Evolutionary conservation across 225 moss, liverwort and hornwort genomes (phyloP).

Genomic region (Sphagnum contortum): DNA sequence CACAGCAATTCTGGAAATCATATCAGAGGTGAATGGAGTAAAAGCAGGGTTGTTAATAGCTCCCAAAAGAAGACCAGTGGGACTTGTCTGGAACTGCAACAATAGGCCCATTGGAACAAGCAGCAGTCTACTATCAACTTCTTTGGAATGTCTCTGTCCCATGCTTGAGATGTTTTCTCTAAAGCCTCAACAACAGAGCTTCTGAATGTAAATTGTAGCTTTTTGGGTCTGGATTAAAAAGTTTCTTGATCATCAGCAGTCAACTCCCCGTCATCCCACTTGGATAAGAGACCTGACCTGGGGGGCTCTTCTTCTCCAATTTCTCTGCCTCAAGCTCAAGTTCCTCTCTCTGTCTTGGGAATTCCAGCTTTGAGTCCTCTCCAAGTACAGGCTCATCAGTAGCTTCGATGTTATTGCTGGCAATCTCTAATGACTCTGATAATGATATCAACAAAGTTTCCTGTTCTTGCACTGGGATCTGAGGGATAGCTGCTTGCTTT

Average conservation of each 20-base stretch:
- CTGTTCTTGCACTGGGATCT: conserved; percentile 5
- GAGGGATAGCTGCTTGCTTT: not conserved
- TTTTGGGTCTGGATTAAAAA: not conserved
- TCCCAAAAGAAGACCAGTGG: too few relatives aligned
- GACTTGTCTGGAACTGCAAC: too few relatives aligned
- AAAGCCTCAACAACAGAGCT: too few relatives aligned
- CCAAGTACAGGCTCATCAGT: conserved; percentile 13
- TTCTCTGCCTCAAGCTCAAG: not conserved
- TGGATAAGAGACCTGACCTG: conserved; percentile 6
- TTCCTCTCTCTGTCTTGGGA: not conserved
- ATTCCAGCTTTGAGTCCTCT: conserved; percentile 7
- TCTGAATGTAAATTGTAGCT: too few relatives aligned
- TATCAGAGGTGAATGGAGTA: too few relatives aligned
- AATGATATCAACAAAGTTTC: not conserved
- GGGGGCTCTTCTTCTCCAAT: not conserved
- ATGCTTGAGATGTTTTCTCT: too few relatives aligned
- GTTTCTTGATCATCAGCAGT: conserved; percentile 7
- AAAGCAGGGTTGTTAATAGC: too few relatives aligned
- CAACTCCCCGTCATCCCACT: conserved; percentile 2
- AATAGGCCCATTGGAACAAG: too few relatives aligned
- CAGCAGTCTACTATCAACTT: too few relatives aligned
- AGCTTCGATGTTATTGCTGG: conserved; percentile 7
- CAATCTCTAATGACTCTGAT: conserved; percentile 2
- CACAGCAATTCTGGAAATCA: too few relatives aligned
- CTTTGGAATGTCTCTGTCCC: too few relatives aligned